Evolutionary conservation across 2,329 filamentous ascomycete genomes (phyloP).

Genomic region (Colletotrichum gloeosporioides): DNA sequence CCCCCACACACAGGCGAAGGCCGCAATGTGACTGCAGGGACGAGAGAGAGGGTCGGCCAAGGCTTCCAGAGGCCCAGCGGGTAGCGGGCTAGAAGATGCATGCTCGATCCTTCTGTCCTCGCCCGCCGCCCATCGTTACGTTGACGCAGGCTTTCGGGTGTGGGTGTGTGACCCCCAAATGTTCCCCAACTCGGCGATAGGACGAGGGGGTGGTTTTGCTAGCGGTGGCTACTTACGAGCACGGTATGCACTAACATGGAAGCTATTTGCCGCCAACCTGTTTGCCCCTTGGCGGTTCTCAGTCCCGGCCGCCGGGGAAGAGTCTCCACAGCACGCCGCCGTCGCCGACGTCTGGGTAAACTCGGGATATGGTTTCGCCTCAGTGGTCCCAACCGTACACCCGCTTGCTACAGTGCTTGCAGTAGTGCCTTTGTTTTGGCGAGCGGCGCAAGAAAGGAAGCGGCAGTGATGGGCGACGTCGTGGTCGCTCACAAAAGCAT

Average conservation of each 20-base stretch:
- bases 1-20: neutral
- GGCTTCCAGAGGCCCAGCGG: neutral
- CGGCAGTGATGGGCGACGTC: neutral
- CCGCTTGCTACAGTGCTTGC: constrained; percentile 16
- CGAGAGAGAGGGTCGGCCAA: constrained; percentile 2
- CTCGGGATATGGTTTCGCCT: constrained; percentile 4
- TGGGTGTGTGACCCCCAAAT: neutral
- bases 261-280: neutral
- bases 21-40: neutral
- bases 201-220: neutral
- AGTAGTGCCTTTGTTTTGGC: neutral
- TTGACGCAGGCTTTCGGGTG: neutral
- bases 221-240: neutral
- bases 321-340: neutral
- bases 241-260: neutral
- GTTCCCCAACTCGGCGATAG: neutral
- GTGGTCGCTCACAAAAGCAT: neutral
- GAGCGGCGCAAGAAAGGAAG: neutral
- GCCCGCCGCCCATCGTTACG: neutral
- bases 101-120: neutral
- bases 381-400: neutral
- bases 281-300: neutral
- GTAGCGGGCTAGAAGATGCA: neutral
- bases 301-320: neutral
- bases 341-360: neutral